These are phyloP conservation scores for Cercospora sp. DNA, from an alignment of 2,329 filamentous ascomycete species.

Conservation along the genomic window DNA sequence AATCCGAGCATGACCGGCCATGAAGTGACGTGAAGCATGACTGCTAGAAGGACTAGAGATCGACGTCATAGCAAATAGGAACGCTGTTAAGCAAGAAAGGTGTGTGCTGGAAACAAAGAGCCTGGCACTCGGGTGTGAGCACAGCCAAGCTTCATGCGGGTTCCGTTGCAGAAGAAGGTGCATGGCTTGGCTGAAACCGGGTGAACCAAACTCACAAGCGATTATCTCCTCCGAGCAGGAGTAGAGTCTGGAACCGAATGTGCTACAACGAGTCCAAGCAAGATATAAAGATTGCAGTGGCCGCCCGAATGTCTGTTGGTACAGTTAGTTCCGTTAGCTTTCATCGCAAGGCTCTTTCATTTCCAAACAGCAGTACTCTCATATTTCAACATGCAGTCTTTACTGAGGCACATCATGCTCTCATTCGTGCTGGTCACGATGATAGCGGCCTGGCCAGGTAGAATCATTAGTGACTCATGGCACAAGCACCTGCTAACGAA, in stretches of 20 bases:
- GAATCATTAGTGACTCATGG: neutral
- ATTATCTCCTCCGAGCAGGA: neutral
- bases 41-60: neutral
- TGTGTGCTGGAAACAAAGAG: neutral
- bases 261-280: neutral
- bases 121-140: neutral
- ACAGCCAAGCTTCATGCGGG: constrained; percentile 6
- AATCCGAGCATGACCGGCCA: neutral
- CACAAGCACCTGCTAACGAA: neutral
- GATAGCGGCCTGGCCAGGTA: neutral
- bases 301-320: neutral
- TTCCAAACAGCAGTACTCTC: neutral
- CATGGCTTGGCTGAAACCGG: constrained; percentile 12
- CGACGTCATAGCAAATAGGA: neutral
- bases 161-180: constrained; percentile 1
- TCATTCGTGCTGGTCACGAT: neutral
- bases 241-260: neutral
- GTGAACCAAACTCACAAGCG: neutral
- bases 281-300: neutral
- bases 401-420: neutral
- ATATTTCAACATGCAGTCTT: neutral
- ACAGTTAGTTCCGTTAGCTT: neutral
- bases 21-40: neutral
- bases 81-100: neutral
- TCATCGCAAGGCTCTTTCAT: neutral